phyloP scores from a whole-genome alignment of 768 basidiomycete species.

The Lentinula detonsa region DNA sequence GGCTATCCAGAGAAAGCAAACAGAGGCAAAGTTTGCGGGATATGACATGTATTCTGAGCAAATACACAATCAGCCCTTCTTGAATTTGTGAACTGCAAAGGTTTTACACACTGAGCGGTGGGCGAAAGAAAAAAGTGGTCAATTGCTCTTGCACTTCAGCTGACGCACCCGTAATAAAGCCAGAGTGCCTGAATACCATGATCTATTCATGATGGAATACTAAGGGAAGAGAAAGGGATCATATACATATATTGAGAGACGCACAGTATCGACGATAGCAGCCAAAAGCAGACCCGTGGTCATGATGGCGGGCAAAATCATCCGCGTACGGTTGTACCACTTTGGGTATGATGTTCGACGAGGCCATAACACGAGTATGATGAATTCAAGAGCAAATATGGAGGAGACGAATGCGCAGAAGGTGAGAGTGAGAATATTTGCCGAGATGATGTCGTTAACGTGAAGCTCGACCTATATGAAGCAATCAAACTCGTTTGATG shows the following conservation, averaged over 20 bases:
- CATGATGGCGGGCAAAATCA: not conserved
- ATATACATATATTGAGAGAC: not conserved
- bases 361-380: not conserved
- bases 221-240: not conserved
- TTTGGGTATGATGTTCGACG: not conserved
- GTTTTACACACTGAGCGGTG: not conserved
- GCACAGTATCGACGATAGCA: not conserved
- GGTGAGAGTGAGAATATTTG: not conserved
- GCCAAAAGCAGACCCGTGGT: not conserved
- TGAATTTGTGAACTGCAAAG: not conserved
- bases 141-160: not conserved
- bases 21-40: not conserved
- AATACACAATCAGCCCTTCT: not conserved
- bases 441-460: not conserved
- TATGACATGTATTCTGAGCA: not conserved
- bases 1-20: not conserved
- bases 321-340: not conserved
- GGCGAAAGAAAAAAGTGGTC: not conserved
- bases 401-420: not conserved
- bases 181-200: not conserved
- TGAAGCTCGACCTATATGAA: not conserved
- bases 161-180: not conserved
- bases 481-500: not conserved
- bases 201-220: not conserved
- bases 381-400: not conserved